Evolutionary conservation across 495 filamentous ascomycete genomes (phyloP).

Genomic region (Neurospora sp.): DNA sequence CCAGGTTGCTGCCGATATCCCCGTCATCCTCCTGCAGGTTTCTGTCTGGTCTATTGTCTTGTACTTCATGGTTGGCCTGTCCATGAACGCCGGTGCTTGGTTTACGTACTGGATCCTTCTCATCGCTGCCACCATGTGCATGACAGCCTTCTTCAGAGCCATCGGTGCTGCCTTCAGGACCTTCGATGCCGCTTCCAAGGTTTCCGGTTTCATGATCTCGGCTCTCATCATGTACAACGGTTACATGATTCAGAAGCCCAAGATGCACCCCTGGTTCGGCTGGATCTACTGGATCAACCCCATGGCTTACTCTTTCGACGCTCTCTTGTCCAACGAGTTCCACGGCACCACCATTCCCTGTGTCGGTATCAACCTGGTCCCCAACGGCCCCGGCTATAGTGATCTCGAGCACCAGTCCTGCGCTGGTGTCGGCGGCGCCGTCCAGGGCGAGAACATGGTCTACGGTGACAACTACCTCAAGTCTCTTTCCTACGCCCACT

Average conservation of each 20-base stretch:
- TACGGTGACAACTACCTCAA: slow-evolving; percentile 50
- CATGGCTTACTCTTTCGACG: slow-evolving; percentile 63
- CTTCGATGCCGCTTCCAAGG: slow-evolving; percentile 47
- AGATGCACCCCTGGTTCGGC: slow-evolving; percentile 67
- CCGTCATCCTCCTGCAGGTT: slow-evolving; percentile 61
- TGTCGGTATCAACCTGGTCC: slow-evolving; percentile 42
- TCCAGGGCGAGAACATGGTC: slow-evolving; percentile 41
- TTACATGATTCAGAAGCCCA: slow-evolving; percentile 56
- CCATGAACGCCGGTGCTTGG: slow-evolving; percentile 61
- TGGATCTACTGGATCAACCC: slow-evolving; percentile 75
- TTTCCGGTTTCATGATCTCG: slow-evolving; percentile 47
- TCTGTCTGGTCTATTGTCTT: slow-evolving; percentile 62
- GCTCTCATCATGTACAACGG: slow-evolving; percentile 65
- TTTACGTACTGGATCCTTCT: slow-evolving; percentile 60
- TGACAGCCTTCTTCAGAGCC: slow-evolving; percentile 59
- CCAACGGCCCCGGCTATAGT: slow-evolving; percentile 46
- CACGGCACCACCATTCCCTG: slow-evolving; percentile 41
- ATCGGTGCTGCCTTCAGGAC: slow-evolving; percentile 54
- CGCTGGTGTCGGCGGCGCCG: slow-evolving; percentile 40
- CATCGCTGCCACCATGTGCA: slow-evolving; percentile 50
- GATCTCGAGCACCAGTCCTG: slow-evolving; percentile 47
- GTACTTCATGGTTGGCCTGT: slow-evolving; percentile 65
- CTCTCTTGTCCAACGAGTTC: slow-evolving; percentile 60
- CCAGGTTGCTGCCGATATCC: slow-evolving; percentile 67
- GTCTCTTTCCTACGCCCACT: slow-evolving; percentile 50